These are phyloP conservation scores for Metschnikowia peoriensis DNA, from an alignment of 805 yeast species.

Conservation along the genomic window DNA sequence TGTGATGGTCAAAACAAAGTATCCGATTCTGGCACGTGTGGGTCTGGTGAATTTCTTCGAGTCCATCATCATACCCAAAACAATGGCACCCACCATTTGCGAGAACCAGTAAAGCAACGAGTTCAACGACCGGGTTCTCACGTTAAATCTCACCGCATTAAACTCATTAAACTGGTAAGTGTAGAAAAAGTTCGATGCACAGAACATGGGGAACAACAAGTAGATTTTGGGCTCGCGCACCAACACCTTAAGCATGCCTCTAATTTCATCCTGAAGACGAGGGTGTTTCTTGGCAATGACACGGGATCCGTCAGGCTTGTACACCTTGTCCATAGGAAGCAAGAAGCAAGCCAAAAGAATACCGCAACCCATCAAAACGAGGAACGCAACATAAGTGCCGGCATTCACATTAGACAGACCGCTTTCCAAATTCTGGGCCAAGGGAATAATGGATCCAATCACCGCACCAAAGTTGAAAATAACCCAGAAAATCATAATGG, in stretches of 20 bases:
- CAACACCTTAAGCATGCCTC: slow-evolving; percentile 39
- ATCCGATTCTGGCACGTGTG: slow-evolving; percentile 48
- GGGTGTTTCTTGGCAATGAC: slow-evolving; percentile 48
- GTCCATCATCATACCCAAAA: slow-evolving; percentile 51
- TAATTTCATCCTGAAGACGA: slow-evolving; percentile 44
- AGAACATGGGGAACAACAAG: slow-evolving; percentile 58
- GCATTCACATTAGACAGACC: slow-evolving; percentile 34
- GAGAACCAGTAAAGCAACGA: slow-evolving; percentile 59
- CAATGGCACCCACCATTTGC: slow-evolving; percentile 56
- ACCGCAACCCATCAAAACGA: slow-evolving; percentile 51
- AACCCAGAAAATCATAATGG: slow-evolving; percentile 56
- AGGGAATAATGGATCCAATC: slow-evolving; percentile 57
- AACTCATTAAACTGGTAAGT: slow-evolving; percentile 61
- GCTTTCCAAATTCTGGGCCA: slow-evolving; percentile 48
- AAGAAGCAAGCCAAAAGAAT: slow-evolving; percentile 42
- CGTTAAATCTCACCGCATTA: slow-evolving; percentile 54
- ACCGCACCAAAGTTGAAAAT: slow-evolving; percentile 63
- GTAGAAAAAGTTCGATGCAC: slow-evolving; percentile 65
- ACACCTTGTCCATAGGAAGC: slow-evolving; percentile 50
- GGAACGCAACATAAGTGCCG: slow-evolving; percentile 54
- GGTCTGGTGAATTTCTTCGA: slow-evolving; percentile 39
- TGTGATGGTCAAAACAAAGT: slow-evolving; percentile 34
- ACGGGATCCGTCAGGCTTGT: slow-evolving; percentile 48
- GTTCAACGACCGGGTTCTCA: slow-evolving; percentile 61
- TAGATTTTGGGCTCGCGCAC: slow-evolving; percentile 44